Base-by-base conservation (phyloP, 495 filamentous ascomycete species). In the Daldinia caldariorum region DNA sequence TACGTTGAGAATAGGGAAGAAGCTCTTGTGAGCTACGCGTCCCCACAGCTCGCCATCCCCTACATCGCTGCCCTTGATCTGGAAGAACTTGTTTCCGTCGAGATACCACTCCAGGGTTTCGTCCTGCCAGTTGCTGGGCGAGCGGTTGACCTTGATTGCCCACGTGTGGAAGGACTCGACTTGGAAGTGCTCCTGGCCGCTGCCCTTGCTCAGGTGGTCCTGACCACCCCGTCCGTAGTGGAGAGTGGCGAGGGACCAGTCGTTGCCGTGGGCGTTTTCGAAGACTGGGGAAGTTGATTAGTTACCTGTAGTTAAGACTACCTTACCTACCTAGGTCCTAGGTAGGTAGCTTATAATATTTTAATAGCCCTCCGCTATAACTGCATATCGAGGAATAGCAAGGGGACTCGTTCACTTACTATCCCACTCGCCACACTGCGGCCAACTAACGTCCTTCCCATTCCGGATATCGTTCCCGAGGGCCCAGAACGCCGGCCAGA, bases 401-500 rank as follows among this genome's bases (percentile, higher is more conserved):
- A 20, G 20, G 18, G 2, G 10, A 32, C 14, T 18, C 26, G n/a
- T 63, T 22, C 34, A 58, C 62, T 65, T 58, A 65, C 62, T 57
- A 59, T 76, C 74, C 74, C 74, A 78, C 53, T 78, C 74, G 1
- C 60, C 61, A 6, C 55, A 67, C 20, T 53, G 50, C 6, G 74
- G 76, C 76, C 76, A 78, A 35, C 63, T 58, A 4, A 55, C 67
- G 31, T 45, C 57, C 32, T 65, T 65, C 13, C 62, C 62, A 32
- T 65, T 65, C 8, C 62, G 62, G 31, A 65, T 65, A 20, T 58
- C 51, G 29, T 55, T 63, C 14, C 76, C 74, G n/a, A 77, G 47
- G 1, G 74, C 76, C 74, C 76, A 76, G 49, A 78, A 78, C 3
- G 76, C 76, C 31, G 74, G 74, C 74, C 76, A 78, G 41, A 78